A percentile compares a stretch with the other conserved stretches of the same genome.
phyloP scores from a whole-genome alignment of 148 eudicot species.

The Bassia scoparia region DNA sequence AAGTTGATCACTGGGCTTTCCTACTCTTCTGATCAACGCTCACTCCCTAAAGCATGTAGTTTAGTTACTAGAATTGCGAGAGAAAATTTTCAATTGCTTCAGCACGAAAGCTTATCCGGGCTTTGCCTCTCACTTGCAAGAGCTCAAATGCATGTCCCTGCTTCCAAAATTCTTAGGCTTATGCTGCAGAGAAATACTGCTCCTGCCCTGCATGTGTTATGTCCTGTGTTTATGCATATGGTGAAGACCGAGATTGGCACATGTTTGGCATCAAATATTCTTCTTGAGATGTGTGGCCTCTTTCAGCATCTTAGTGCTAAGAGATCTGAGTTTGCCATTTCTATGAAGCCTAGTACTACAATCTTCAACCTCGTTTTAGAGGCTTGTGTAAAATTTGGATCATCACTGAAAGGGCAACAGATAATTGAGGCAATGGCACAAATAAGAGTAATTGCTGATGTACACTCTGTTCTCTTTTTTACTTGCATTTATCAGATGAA shows the following conservation, averaged over 20 bases:
- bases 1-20: constrained; percentile 54
- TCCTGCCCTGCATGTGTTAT: constrained; percentile 43
- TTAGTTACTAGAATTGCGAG: constrained; percentile 37
- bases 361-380: constrained; percentile 77
- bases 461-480: constrained; percentile 51
- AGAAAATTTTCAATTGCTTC: constrained; percentile 47
- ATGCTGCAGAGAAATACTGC: constrained; percentile 49
- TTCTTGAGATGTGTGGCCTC: constrained; percentile 56
- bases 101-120: constrained; percentile 41
- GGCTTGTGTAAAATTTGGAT: constrained; percentile 58
- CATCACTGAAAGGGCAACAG: constrained; percentile 59
- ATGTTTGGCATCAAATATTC: constrained; percentile 64
- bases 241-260: constrained; percentile 70
- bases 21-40: constrained; percentile 55
- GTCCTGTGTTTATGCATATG: constrained; percentile 64
- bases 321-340: constrained; percentile 31
- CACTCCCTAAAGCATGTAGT: constrained; percentile 55
- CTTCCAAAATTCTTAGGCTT: constrained; percentile 62
- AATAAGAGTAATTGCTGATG: constrained; percentile 60
- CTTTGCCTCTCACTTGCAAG: constrained; percentile 71
- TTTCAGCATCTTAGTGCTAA: constrained; percentile 29
- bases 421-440: constrained; percentile 72
- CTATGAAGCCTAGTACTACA: constrained; percentile 46
- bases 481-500: constrained; percentile 67
- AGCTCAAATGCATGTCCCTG: constrained; percentile 63